A percentile compares a stretch with the other conserved stretches of the same genome.
Evolutionary conservation across 805 yeast genomes (phyloP).

Genomic region (Barnettozyma sp.): DNA sequence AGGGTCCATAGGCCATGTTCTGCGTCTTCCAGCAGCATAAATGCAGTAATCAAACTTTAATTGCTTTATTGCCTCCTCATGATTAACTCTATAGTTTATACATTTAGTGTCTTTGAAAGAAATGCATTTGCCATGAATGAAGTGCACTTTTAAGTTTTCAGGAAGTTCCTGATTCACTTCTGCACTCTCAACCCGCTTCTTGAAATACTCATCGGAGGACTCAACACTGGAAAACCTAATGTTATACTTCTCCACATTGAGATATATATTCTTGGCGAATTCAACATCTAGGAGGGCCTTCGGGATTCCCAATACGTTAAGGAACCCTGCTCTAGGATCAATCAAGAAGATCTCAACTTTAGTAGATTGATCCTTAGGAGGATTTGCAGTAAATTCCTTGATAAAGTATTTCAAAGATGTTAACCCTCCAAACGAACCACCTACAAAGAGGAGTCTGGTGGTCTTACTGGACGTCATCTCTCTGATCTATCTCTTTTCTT

Average conservation of each 20-base stretch:
- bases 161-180: slow-evolving; percentile 10
- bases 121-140: slow-evolving; percentile 21
- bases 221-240: slow-evolving; percentile 28
- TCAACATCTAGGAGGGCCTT: slow-evolving; percentile 30
- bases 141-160: slow-evolving; percentile 14
- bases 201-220: slow-evolving; percentile 28
- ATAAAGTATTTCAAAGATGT: slow-evolving; percentile 25
- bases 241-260: slow-evolving; percentile 25
- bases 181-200: slow-evolving; percentile 7
- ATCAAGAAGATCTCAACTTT: slow-evolving; percentile 27
- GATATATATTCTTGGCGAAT: slow-evolving; percentile 31
- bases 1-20: slow-evolving; percentile 51
- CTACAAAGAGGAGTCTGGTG: slow-evolving; percentile 18
- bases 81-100: slow-evolving; percentile 16
- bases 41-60: slow-evolving; percentile 40
- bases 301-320: slow-evolving; percentile 36
- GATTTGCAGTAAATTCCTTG: slow-evolving; percentile 10
- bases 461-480: neutral
- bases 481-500: no score
- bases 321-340: slow-evolving; percentile 36
- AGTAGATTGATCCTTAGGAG: slow-evolving; percentile 2
- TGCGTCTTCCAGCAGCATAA: slow-evolving; percentile 42
- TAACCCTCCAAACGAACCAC: slow-evolving; percentile 34
- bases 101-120: slow-evolving; percentile 19
- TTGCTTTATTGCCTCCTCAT: slow-evolving; percentile 18